Evolutionary conservation across 306 rosid genomes (phyloP), one percentile per base, ranked within the genome.

Genomic region (Dryas alaskensis): DNA sequence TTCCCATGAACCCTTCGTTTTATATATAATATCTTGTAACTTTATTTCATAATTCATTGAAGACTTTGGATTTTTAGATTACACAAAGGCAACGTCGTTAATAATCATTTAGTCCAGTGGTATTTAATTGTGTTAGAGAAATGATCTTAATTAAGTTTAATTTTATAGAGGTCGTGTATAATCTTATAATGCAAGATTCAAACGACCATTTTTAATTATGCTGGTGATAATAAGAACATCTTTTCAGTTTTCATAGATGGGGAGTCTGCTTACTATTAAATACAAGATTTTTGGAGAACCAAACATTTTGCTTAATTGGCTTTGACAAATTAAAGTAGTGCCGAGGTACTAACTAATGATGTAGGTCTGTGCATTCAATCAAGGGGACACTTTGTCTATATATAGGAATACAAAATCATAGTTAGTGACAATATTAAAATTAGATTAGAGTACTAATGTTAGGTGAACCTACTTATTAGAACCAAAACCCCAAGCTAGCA

Each of bases 341-440:
- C 8, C 60, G 70, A 81, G 78, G 65, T 69, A 76, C 48, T 67
- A 58, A 72, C 73, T 72, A 70, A 78, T 81, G 75, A 82, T 49
- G 78, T 64, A 72, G 66, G 44, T 66, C 49, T 52, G 11, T 92
- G 97, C 82, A 80, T 84, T 82, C 86, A 86, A 81, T 81, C 81
- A 69, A 79, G 93, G 94, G 81, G 84, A 91, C 97, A 91, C 70
- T 65, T 75, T 91, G 96, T 79, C 87, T 83, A 76, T 72, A 73
- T 76, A 84, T 74, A 77, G 60, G 82, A 89, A 80, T 78, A 85
- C 93, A 89, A 79, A 81, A 89, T 79, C 80, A 90, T 81, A 69
- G 73, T 67, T 69, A 49, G 75, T 76, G 72, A 77, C 69, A 66
- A 72, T 69, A 80, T 75, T 63, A 59, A 83, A 51, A 50, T 67